Conservation (phyloP, 768 basidiomycete species). For the Leccinum olivaceopallidum region DNA sequence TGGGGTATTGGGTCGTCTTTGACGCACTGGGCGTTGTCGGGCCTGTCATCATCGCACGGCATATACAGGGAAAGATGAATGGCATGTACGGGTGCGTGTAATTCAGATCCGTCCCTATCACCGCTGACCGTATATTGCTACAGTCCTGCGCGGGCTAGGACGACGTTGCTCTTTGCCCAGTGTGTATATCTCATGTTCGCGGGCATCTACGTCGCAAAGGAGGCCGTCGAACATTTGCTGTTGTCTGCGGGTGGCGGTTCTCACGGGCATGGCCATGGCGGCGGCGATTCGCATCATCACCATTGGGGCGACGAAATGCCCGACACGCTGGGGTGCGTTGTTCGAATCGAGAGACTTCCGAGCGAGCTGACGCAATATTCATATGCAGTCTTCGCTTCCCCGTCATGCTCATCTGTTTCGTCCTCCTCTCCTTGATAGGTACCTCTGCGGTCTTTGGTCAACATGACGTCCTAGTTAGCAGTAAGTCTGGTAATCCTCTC, state of each 20-base stretch:
- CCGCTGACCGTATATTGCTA: not conserved
- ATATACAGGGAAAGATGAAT: slow-evolving; percentile 32
- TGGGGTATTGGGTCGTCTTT: slow-evolving; percentile 97
- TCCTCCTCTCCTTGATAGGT: slow-evolving; percentile 55
- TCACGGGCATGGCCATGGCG: slow-evolving; percentile 61
- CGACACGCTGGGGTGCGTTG: slow-evolving; percentile 41
- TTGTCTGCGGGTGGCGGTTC: slow-evolving; percentile 80
- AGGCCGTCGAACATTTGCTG: slow-evolving; percentile 90
- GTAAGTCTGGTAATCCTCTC: slow-evolving; percentile 40
- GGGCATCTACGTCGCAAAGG: slow-evolving; percentile 94
- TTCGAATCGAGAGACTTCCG: not conserved
- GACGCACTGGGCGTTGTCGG: slow-evolving; percentile 81
- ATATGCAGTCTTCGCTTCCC: slow-evolving; percentile 67
- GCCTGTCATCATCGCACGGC: slow-evolving; percentile 35
- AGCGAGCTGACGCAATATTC: not conserved
- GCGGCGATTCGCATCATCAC: slow-evolving; percentile 56
- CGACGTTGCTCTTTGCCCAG: slow-evolving; percentile 82
- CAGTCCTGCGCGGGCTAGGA: slow-evolving; percentile 68
- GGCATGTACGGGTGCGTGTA: slow-evolving; percentile 59
- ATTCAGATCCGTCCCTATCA: slow-evolving; percentile 36
- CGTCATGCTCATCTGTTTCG: slow-evolving; percentile 51
- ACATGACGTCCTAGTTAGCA: slow-evolving; percentile 61
- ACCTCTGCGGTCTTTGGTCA: slow-evolving; percentile 63
- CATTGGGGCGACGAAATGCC: slow-evolving; percentile 63
- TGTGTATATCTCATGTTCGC: slow-evolving; percentile 93